Base-by-base conservation (phyloP, 2,329 filamentous ascomycete species). In the Paecilomyces niveus region DNA sequence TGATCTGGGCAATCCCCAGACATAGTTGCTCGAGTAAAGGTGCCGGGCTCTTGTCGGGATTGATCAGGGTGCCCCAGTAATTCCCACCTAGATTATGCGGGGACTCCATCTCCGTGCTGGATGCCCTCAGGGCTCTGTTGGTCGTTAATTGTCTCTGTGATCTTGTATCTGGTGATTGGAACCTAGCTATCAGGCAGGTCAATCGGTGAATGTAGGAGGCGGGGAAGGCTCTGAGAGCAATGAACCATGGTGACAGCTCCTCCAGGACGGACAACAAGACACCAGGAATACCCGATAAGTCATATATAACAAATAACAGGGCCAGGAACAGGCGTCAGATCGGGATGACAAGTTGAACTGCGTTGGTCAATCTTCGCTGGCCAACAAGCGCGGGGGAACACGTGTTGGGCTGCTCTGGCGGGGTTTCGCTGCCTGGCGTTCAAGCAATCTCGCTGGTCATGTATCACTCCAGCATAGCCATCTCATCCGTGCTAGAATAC, bases 11-110 rank as follows among this genome's bases (percentile, higher is more conserved):
- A 64, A 92, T 85, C 32, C 87, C 85, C 65, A 85, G 76, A 63
- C 91, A 80, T 32, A 92, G 78, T 57, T 86, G 85, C 71, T 89
- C 83, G 29, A 92, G 80, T 52, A 87, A 72, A 56, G 83, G 82
- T 3, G 87, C 87, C 4, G 89, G 85, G 54, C 82, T 83, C 72
- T 90, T 90, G 71, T 89, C 80, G 35, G 78, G 74, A 63, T 85
- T 82, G 67, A 89, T 89, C 67, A 92, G 80, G 15, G 66, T 70
- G 54, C 84, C 83, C 75, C 89, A 90, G 64, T 78, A 82, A 54
- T 69, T 69, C 54, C 63, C 62, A 32, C 63, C 63, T 13, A 49
- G 53, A 35, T 50, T 59, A 18, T 63, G 57, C 53, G 68, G 62
- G 61, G 67, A 71, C 62, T 68, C 67, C 68, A 71, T 73, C 62